These are phyloP conservation scores for Schoenoplectus triqueter DNA, from an alignment of 202 grass and related monocot species.

Conservation along the genomic window DNA sequence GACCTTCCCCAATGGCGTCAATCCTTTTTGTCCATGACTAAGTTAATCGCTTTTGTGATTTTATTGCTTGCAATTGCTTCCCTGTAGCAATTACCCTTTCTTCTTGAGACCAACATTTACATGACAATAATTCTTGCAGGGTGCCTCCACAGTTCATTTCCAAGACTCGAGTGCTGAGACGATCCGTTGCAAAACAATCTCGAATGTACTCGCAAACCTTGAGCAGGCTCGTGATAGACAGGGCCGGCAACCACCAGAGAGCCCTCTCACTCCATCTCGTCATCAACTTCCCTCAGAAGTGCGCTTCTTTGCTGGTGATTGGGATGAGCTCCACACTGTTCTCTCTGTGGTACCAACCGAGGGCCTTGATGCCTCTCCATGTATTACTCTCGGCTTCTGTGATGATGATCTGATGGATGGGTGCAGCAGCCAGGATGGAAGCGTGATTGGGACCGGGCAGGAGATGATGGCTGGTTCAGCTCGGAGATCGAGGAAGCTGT, in stretches of 20 bases:
- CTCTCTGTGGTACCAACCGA: slow-evolving; percentile 62
- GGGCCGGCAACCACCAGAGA: slow-evolving; percentile 56
- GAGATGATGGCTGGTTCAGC: slow-evolving; percentile 46
- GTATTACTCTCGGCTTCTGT: slow-evolving; percentile 51
- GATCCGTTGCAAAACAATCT: slow-evolving; percentile 80
- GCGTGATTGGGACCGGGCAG: slow-evolving; percentile 43
- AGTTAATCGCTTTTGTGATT: background rate
- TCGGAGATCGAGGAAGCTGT: slow-evolving; percentile 69
- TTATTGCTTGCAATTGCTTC: background rate
- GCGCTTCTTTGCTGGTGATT: slow-evolving; percentile 73
- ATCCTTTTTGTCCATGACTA: background rate
- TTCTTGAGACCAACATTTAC: background rate
- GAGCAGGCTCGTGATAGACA: slow-evolving; percentile 66
- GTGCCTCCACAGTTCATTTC: slow-evolving; percentile 72
- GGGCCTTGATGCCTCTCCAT: slow-evolving; percentile 41
- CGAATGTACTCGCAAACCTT: slow-evolving; percentile 77
- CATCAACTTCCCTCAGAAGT: slow-evolving; percentile 63
- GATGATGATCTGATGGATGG: slow-evolving; percentile 76
- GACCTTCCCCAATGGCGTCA: background rate
- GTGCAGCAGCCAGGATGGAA: slow-evolving; percentile 64
- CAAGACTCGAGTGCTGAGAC: slow-evolving; percentile 70
- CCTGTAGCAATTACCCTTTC: background rate
- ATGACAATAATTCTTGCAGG: slow-evolving; percentile 35
- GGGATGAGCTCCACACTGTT: slow-evolving; percentile 76
- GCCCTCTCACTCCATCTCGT: slow-evolving; percentile 68